A percentile compares a stretch with the other conserved stretches of the same genome.
Evolutionary conservation across 108 stramenopile species (phyloP).

Genomic region (Chaetoceros muelleri): DNA sequence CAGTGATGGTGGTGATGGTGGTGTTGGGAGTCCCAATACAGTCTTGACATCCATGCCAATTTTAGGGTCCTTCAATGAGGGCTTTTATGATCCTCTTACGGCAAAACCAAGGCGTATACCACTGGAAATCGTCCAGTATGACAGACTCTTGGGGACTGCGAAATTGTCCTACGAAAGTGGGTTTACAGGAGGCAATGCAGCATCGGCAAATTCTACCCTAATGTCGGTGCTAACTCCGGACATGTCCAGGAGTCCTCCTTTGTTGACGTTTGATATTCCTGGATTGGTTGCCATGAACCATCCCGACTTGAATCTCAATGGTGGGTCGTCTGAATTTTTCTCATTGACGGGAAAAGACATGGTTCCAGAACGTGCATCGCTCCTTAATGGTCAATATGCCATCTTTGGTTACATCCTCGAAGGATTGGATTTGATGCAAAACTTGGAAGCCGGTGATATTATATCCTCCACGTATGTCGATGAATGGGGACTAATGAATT

Average conservation of each 20-base stretch:
- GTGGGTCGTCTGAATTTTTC: conserved; percentile 78
- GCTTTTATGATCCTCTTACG: conserved; percentile 78
- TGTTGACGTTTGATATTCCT: conserved; percentile 64
- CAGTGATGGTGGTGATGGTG: conserved; percentile 5
- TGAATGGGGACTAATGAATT: conserved; percentile 58
- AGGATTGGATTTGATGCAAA: conserved; percentile 52
- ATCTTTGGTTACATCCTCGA: conserved; percentile 74
- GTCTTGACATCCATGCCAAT: conserved; percentile 35
- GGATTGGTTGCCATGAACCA: conserved; percentile 76
- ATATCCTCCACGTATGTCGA: conserved; percentile 65
- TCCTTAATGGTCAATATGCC: conserved; percentile 69
- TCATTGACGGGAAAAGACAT: conserved; percentile 32
- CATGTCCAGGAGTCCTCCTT: conserved; percentile 28
- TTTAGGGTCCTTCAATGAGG: conserved; percentile 73
- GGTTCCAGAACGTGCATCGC: conserved; percentile 24
- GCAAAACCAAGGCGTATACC: conserved; percentile 72
- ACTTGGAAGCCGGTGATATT: conserved; percentile 56
- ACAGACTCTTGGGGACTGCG: conserved; percentile 28
- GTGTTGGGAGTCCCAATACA: conserved; percentile 13
- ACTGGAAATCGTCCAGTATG: conserved; percentile 68
- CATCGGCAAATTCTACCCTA: background rate
- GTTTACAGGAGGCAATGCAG: background rate
- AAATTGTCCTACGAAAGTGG: conserved; percentile 29
- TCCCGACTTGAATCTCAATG: conserved; percentile 58
- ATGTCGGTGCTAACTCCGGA: background rate